Evolutionary conservation across 1,284 basidiomycete species (phyloP).

Genomic region (Tilletiopsis washingtonensis): DNA sequence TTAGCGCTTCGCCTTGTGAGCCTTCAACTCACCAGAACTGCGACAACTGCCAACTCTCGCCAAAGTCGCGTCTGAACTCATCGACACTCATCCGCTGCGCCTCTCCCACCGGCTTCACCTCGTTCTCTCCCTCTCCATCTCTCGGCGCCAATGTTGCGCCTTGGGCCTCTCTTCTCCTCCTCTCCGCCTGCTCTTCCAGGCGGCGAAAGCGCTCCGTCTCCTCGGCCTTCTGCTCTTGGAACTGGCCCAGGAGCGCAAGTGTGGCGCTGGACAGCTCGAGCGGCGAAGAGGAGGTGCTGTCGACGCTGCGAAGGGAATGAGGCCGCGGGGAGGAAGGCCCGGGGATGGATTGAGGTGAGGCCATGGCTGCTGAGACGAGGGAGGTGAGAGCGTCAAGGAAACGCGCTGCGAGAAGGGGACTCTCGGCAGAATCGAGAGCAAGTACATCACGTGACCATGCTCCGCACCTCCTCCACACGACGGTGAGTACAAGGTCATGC

Average conservation of each 20-base stretch:
- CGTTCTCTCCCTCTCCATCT: background rate
- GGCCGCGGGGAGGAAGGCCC: background rate
- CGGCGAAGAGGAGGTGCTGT: background rate
- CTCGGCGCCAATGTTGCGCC: no score
- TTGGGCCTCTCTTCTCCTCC: slow-evolving; percentile 1
- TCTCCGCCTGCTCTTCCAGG: background rate
- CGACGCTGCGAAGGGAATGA: background rate
- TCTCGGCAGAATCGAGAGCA: no score
- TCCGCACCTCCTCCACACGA: no score
- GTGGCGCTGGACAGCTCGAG: background rate
- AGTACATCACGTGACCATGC: no score
- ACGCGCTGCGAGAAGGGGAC: no score
- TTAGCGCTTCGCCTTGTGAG: no score
- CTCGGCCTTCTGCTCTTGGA: background rate
- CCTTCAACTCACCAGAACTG: slow-evolving; percentile 3
- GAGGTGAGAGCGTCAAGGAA: no score
- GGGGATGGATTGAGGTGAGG: no score
- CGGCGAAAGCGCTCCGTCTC: background rate
- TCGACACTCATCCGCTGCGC: background rate
- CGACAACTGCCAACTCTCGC: background rate
- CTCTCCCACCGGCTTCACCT: slow-evolving; percentile 1
- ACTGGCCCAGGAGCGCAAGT: background rate
- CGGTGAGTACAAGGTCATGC: no score
- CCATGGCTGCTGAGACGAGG: no score
- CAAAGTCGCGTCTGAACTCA: background rate